Evolutionary conservation across 208 protist species (phyloP), one percentile per base, ranked within the genome.

Genomic region (Wallacemonas sp.): DNA sequence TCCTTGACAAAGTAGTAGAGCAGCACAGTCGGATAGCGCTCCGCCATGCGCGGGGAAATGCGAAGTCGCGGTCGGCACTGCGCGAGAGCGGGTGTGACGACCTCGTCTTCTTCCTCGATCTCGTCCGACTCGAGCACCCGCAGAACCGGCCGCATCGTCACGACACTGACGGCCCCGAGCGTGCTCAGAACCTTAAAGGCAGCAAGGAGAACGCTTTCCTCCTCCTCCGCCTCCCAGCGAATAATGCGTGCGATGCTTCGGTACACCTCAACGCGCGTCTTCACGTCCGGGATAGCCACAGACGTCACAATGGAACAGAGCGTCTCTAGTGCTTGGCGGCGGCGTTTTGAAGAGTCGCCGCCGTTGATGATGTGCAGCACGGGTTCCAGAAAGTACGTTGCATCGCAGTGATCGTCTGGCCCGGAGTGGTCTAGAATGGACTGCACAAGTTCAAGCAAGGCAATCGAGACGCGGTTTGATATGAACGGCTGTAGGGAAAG

Each of bases 1-100:
- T 86, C 81, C 61, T 88, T 89, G 22, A 94, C 84, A 22, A 94
- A 72, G 65, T 90, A 90, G 71, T 94, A 96, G 14, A 96, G 73
- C 26, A 94, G 75, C 22, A 86, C 82, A 8, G 84, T 90, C 1
- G 90, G 80, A 64, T 94, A 94, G 41, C 79, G 82, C 33, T 93
- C 85, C 12, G 69, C 75, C 72, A 96, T 84, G 30, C 88, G 72
- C 0, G 75, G 82, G 65, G 81, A 70, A 4, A 90, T 65, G 45
- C 90, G 82, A 68, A 91, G 78, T 6, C 81, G 87, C 41, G 85
- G 90, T 65, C 90, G 88, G 51, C 77, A 82, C 58, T 87, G 83
- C 27, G 86, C 81, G n/a, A 94, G 68, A 2, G 81, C 87, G 9
- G 82, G 72, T 8, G 87, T 93, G 60, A 89, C 85, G 28, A 91